These are phyloP conservation scores for Fusarium newnesense DNA, from an alignment of 2,329 filamentous ascomycete species.

Conservation along the genomic window DNA sequence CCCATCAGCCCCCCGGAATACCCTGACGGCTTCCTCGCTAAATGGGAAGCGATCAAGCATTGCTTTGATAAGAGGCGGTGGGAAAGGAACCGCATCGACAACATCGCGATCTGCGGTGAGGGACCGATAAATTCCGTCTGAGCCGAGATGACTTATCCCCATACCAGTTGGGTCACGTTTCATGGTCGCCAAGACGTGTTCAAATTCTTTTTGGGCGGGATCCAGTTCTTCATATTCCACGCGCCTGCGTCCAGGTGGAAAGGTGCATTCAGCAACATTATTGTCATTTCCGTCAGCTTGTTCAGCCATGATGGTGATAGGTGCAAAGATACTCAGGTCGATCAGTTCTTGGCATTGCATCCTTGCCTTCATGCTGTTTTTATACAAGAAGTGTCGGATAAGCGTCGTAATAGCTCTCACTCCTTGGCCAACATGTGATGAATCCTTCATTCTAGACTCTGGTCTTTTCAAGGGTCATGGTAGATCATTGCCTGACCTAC, in stretches of 20 bases:
- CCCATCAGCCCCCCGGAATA: conserved; percentile 33
- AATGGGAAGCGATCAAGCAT: conserved; percentile 23
- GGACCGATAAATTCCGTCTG: conserved; percentile 33
- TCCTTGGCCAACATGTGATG: not conserved
- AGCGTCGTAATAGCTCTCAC: not conserved
- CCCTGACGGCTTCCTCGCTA: not conserved
- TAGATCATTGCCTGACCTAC: not conserved
- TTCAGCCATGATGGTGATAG: not conserved
- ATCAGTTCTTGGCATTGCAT: not conserved
- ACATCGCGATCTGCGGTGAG: conserved; percentile 28
- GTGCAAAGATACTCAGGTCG: accelerated
- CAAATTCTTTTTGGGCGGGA: not conserved
- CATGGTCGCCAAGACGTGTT: not conserved
- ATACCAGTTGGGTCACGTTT: not conserved
- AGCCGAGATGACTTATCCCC: conserved; percentile 12
- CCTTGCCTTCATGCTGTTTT: not conserved
- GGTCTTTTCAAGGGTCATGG: not conserved
- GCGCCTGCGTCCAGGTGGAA: not conserved
- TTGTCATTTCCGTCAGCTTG: not conserved
- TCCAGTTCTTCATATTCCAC: conserved; percentile 1
- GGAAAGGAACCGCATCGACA: conserved; percentile 20
- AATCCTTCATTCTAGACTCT: conserved; percentile 1
- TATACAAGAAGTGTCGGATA: too few species aligned
- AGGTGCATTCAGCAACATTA: not conserved
- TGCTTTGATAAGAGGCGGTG: conserved; percentile 24